Base-by-base conservation (phyloP, 352 stramenopile species). In the Phytopythium delawarense region DNA sequence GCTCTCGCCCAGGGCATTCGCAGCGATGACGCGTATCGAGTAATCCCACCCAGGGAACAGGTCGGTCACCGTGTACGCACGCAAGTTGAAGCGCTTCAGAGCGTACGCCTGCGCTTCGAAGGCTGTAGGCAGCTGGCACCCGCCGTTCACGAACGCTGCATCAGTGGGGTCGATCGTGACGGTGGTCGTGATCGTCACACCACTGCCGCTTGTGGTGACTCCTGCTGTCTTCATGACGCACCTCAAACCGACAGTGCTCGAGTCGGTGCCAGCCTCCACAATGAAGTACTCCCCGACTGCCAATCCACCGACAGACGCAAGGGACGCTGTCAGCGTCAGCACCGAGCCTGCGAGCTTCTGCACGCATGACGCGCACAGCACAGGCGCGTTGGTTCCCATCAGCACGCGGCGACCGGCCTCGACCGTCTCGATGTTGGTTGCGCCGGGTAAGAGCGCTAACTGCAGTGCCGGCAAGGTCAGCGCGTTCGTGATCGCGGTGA, bases 11-110 rank as follows among this genome's bases (percentile, higher is more conserved):
- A 72, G 48, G 0, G 59, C 53, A 28, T 81, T 75, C 23, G 67
- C 72, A 0, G 81, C 78, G 21, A 76, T 35, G 23, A 89, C 81
- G 7, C 79, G 78, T 44, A 91, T 78, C 1, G 79, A 81, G 66
- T 92, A 92, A 23, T 91, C 81, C 18, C 68, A 62, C n/a, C 83
- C 83, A 1, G 84, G 76, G n/a, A 85, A 69, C 30, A 92, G 59
- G 60, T 91, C 79, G 2, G 25, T 57, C 50, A 92, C 79, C 23
- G 64, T 77, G 52, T 88, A 66, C 0, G 79, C 78, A 2, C 78
- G 70, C n/a, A 92, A 56, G 28, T 90, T 87, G 54, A 91, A 91
- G 7, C 59, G 66, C 60, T 82, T 89, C 51, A 90, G 62, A 18
- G 70, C 65, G 70, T 76, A 90, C 0, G 81, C 75, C 46, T 89